Conservation (phyloP, 2,329 filamentous ascomycete genomes). For the Cadophora malorum region DNA sequence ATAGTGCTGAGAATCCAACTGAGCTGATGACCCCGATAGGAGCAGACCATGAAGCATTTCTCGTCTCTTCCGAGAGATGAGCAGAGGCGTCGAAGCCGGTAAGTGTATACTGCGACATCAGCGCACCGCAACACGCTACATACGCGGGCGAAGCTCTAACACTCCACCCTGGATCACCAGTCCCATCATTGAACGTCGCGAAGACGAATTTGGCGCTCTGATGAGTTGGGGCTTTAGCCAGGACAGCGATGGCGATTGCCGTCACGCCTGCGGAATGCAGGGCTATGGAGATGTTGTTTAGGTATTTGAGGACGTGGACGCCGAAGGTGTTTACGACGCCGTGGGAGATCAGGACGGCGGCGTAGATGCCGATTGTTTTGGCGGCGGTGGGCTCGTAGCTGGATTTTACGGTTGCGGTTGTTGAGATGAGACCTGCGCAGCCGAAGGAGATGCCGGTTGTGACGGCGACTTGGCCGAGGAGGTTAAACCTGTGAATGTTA, state of each 20-base stretch:
- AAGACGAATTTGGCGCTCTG: constrained; percentile 63
- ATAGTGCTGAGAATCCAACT: constrained; percentile 60
- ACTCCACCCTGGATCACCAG: constrained; percentile 59
- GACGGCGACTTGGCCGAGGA: constrained; percentile 56
- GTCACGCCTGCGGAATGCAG: constrained; percentile 61
- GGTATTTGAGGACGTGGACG: constrained; percentile 58
- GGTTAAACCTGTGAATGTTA: constrained; percentile 49
- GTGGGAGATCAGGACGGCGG: constrained; percentile 60
- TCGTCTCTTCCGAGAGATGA: constrained; percentile 63
- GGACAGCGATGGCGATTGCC: constrained; percentile 59
- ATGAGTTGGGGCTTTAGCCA: constrained; percentile 63
- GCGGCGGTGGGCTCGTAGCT: constrained; percentile 52
- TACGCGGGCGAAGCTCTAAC: constrained; percentile 59
- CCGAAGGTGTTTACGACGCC: constrained; percentile 63
- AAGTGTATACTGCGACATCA: constrained; percentile 61
- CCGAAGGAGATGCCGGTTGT: constrained; percentile 57
- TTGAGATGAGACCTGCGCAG: constrained; percentile 53
- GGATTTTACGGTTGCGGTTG: constrained; percentile 52
- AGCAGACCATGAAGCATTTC: constrained; percentile 61
- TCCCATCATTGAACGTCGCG: constrained; percentile 58
- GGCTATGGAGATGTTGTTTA: constrained; percentile 63
- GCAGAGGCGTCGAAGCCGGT: constrained; percentile 62
- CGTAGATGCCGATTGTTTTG: constrained; percentile 64
- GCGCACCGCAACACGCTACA: constrained; percentile 58
- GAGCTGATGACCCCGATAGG: constrained; percentile 64